A percentile compares a stretch with the other conserved stretches of the same genome.
Conservation (phyloP, 768 basidiomycete genomes). For the Suillus spraguei region DNA sequence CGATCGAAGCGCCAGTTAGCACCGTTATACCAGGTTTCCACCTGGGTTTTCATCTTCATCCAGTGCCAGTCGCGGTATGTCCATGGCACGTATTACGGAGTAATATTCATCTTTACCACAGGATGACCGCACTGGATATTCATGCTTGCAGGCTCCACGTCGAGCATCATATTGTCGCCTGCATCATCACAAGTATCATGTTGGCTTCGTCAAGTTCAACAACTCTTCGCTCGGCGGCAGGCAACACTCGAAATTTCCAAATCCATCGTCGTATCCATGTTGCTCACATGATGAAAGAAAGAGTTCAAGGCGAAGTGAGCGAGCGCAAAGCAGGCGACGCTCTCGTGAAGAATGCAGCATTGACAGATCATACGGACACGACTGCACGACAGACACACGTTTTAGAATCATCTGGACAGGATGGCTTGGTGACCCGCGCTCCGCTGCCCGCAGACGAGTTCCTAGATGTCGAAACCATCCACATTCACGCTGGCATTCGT, state of each 20-base stretch:
- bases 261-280: conserved; percentile 12
- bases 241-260: conserved; percentile 12
- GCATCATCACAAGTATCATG: conserved; percentile 35
- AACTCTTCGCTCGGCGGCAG: conserved; percentile 14
- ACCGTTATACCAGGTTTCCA: neutral
- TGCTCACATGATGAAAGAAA: conserved; percentile 6
- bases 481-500: conserved; percentile 13
- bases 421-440: neutral
- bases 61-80: conserved; percentile 50
- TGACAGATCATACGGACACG: neutral
- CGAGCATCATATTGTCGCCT: conserved; percentile 57
- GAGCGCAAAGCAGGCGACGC: conserved; percentile 1
- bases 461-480: conserved; percentile 11
- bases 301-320: conserved; percentile 7
- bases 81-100: conserved; percentile 11
- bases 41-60: conserved; percentile 12
- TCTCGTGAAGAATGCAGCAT: neutral
- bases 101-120: conserved; percentile 27
- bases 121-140: conserved; percentile 74
- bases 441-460: neutral
- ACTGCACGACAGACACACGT: neutral
- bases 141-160: conserved; percentile 86
- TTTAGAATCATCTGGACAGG: neutral
- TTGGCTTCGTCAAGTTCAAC: conserved; percentile 24
- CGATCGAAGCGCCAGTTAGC: neutral